A percentile compares a stretch with the other conserved stretches of the same genome.
Evolutionary conservation across 2,329 filamentous ascomycete species (phyloP).

Genomic region (Ambrosiella cleistominuta): DNA sequence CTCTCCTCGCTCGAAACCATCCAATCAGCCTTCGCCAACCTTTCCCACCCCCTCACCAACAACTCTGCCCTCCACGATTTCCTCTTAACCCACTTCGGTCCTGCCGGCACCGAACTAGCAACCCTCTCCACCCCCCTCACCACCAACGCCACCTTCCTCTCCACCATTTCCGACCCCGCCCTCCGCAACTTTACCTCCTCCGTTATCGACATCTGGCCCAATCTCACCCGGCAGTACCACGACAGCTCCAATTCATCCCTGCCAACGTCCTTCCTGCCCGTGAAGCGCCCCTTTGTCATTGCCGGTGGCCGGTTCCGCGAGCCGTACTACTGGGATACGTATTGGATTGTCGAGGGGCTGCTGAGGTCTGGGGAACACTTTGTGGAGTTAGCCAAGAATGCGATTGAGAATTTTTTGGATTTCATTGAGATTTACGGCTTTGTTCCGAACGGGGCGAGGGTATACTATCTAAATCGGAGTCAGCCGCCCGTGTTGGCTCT

Average conservation of each 20-base stretch:
- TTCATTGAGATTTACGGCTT: constrained; percentile 47
- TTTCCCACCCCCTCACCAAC: constrained; percentile 44
- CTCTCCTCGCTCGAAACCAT: constrained; percentile 41
- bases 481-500: constrained; percentile 48
- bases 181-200: constrained; percentile 42
- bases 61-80: constrained; percentile 45
- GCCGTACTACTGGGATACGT: constrained; percentile 56
- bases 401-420: constrained; percentile 53
- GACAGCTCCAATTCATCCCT: constrained; percentile 39
- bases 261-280: constrained; percentile 45
- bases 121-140: constrained; percentile 32
- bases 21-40: constrained; percentile 39
- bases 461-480: constrained; percentile 51
- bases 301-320: constrained; percentile 55
- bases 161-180: constrained; percentile 37
- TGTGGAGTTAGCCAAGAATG: constrained; percentile 44
- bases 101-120: constrained; percentile 45
- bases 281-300: constrained; percentile 53
- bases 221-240: constrained; percentile 43
- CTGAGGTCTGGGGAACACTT: constrained; percentile 47
- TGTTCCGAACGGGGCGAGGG: constrained; percentile 48
- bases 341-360: constrained; percentile 50
- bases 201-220: constrained; percentile 53
- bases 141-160: constrained; percentile 40
- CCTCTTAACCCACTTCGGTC: constrained; percentile 43